Evolutionary conservation across 495 filamentous ascomycete species (phyloP).

Genomic region (Jackrogersella minutella): DNA sequence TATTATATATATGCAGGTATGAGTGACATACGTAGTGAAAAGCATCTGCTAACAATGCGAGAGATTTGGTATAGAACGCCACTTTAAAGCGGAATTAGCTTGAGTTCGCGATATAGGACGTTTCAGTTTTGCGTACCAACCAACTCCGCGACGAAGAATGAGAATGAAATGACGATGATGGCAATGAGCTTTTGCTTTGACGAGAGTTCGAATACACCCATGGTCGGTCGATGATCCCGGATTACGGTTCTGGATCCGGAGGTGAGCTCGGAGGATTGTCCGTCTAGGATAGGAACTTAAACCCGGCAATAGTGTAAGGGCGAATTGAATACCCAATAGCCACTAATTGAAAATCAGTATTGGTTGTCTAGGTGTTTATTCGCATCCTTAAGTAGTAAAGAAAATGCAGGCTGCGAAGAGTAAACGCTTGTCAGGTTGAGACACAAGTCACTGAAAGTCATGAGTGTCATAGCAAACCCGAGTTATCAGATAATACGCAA

Average conservation of each 20-base stretch:
- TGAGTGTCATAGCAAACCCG: background rate
- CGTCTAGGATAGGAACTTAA: background rate
- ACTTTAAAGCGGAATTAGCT: conserved; percentile 49
- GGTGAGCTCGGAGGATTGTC: background rate
- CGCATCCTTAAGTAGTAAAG: background rate
- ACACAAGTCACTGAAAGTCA: background rate
- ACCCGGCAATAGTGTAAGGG: background rate
- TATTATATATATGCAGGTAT: background rate
- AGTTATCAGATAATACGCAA: background rate
- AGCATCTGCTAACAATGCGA: conserved; percentile 91
- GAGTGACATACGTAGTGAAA: conserved; percentile 86
- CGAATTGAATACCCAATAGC: background rate
- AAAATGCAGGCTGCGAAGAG: background rate
- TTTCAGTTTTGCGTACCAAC: conserved; percentile 54
- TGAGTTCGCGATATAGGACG: background rate
- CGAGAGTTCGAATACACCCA: conserved; percentile 46
- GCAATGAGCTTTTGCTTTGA: conserved; percentile 70
- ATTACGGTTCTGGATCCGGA: conserved; percentile 7
- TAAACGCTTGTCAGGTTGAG: background rate
- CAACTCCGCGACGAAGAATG: conserved; percentile 87
- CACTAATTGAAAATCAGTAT: background rate
- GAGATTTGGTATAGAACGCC: conserved; percentile 84
- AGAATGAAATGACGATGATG: conserved; percentile 79
- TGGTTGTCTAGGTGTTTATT: background rate
- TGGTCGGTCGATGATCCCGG: conserved; percentile 14